A percentile compares a stretch with the other conserved stretches of the same genome.
Conservation (phyloP, 768 basidiomycete genomes). For the Aureoboletus auriporus region DNA sequence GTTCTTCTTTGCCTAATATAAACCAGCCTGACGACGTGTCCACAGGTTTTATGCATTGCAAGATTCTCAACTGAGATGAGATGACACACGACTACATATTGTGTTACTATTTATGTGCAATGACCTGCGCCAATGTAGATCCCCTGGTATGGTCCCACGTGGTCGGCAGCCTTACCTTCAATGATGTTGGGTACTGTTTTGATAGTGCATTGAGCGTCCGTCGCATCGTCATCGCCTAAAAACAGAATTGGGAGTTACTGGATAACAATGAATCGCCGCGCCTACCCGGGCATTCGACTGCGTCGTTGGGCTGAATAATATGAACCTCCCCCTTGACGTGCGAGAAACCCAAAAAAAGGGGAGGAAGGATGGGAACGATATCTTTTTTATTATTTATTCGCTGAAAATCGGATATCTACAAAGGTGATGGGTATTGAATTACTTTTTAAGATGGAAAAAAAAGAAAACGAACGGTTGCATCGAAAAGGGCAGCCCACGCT, state of each 20-base stretch:
- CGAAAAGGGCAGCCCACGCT: constrained; percentile 27
- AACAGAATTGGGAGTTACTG: background rate
- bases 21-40: no score
- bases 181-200: constrained; percentile 51
- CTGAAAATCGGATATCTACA: constrained; percentile 22
- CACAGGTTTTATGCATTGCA: no score
- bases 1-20: no score
- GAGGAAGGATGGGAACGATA: constrained; percentile 55
- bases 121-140: constrained; percentile 51
- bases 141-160: constrained; percentile 56
- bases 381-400: constrained; percentile 35
- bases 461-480: constrained; percentile 16
- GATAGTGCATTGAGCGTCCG: constrained; percentile 51
- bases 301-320: constrained; percentile 36
- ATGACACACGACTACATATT: background rate
- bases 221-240: constrained; percentile 51
- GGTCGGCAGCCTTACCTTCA: constrained; percentile 46
- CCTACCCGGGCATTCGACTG: constrained; percentile 40
- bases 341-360: constrained; percentile 45
- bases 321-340: constrained; percentile 37
- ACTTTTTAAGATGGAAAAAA: background rate
- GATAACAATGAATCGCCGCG: background rate
- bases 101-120: constrained; percentile 23
- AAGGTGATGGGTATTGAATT: background rate
- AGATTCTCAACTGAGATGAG: no score